Evolutionary conservation across 805 yeast genomes (phyloP).

Genomic region (Lachancea mirantina): DNA sequence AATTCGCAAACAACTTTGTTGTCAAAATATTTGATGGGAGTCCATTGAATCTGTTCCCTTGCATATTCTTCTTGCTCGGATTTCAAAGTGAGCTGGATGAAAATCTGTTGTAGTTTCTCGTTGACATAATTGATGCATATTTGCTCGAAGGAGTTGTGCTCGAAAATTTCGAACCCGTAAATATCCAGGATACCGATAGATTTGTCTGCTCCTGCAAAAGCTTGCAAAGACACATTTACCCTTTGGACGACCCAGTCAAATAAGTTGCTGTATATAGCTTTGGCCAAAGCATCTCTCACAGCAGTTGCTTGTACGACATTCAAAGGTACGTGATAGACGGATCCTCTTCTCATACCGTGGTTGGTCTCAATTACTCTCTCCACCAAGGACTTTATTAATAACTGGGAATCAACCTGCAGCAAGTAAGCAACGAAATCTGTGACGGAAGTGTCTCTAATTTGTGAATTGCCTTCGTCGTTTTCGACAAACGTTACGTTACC

Average conservation of each 20-base stretch:
- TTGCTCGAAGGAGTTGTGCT: slow-evolving; percentile 91
- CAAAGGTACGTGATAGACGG: slow-evolving; percentile 89
- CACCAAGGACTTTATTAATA: slow-evolving; percentile 58
- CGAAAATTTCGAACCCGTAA: slow-evolving; percentile 94
- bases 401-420: slow-evolving; percentile 66
- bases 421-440: slow-evolving; percentile 91
- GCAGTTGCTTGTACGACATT: slow-evolving; percentile 91
- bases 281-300: slow-evolving; percentile 90
- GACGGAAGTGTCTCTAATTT: slow-evolving; percentile 78
- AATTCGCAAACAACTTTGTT: slow-evolving; percentile 94
- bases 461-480: slow-evolving; percentile 80
- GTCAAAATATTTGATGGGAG: slow-evolving; percentile 93
- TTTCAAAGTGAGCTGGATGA: slow-evolving; percentile 89
- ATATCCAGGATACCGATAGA: slow-evolving; percentile 93
- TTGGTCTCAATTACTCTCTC: slow-evolving; percentile 85
- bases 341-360: slow-evolving; percentile 85
- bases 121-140: slow-evolving; percentile 92
- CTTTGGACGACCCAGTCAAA: slow-evolving; percentile 96
- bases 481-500: slow-evolving; percentile 87
- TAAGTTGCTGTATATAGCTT: slow-evolving; percentile 83
- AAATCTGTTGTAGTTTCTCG: slow-evolving; percentile 93
- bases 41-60: slow-evolving; percentile 93
- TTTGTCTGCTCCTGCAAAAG: slow-evolving; percentile 45
- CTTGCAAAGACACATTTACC: slow-evolving; percentile 70
- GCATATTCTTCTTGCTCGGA: slow-evolving; percentile 98